Conservation (phyloP, 2,329 filamentous ascomycete species). For the Whalleya microplaca region DNA sequence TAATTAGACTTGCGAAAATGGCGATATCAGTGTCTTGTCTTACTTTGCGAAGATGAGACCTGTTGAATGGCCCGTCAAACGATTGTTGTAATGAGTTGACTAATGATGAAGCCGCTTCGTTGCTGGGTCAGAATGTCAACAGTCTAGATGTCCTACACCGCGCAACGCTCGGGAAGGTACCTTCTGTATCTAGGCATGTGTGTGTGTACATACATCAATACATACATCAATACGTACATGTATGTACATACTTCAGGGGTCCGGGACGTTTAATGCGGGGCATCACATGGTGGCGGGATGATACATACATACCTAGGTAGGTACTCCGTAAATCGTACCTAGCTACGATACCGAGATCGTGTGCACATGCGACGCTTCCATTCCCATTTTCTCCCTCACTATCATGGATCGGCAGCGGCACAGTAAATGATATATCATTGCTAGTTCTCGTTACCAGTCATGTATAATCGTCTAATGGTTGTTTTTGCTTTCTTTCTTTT, state of each 20-base stretch:
- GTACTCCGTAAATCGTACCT: too few relatives aligned
- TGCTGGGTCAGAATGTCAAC: constrained; percentile 22
- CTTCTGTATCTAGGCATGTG: too few relatives aligned
- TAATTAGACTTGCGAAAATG: constrained; percentile 1
- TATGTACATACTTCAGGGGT: constrained; percentile 1
- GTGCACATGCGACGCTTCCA: too few relatives aligned
- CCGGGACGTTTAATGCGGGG: constrained; percentile 1
- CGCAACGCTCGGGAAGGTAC: too few relatives aligned
- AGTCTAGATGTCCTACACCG: neutral
- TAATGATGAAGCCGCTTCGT: neutral
- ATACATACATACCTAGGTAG: neutral
- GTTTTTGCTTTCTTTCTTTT: too few relatives aligned
- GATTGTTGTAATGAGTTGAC: constrained; percentile 11
- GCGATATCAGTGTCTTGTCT: too few relatives aligned
- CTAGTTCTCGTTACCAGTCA: neutral
- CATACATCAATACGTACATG: too few relatives aligned
- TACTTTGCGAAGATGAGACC: too few relatives aligned
- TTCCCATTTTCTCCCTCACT: too few relatives aligned
- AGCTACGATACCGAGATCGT: too few relatives aligned
- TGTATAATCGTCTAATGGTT: neutral
- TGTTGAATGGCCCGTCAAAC: too few relatives aligned
- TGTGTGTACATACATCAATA: too few relatives aligned
- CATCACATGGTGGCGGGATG: neutral
- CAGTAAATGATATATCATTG: neutral
- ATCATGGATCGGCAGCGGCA: neutral